phyloP scores from a whole-genome alignment of 1,284 basidiomycete species.

The Stygiomarasmius scandens region DNA sequence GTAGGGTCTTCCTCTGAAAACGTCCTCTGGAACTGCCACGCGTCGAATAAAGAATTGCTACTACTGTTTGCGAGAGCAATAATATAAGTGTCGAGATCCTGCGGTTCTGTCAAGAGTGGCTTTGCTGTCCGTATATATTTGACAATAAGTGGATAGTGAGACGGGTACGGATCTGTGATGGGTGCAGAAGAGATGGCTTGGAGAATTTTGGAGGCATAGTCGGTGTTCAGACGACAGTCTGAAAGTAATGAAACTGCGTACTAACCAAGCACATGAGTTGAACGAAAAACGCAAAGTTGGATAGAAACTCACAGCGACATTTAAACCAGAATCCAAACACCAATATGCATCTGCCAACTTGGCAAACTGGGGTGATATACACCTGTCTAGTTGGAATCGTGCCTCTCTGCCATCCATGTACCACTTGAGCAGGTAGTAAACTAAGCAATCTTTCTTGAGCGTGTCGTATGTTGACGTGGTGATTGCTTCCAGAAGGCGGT shows the following conservation, averaged over 20 bases:
- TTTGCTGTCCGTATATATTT: constrained; percentile 72
- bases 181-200: constrained; percentile 48
- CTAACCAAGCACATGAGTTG: constrained; percentile 33
- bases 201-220: constrained; percentile 75
- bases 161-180: constrained; percentile 43
- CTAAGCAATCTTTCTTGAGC: constrained; percentile 75
- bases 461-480: constrained; percentile 63
- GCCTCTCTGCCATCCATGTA: constrained; percentile 64
- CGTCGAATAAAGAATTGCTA: constrained; percentile 56
- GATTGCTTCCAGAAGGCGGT: constrained; percentile 61
- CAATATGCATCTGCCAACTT: constrained; percentile 79
- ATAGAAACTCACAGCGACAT: constrained; percentile 53
- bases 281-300: neutral
- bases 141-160: constrained; percentile 57
- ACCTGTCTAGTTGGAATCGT: constrained; percentile 53
- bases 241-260: constrained; percentile 70
- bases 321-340: constrained; percentile 69
- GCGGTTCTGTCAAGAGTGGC: constrained; percentile 64
- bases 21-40: constrained; percentile 72
- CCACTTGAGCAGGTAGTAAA: constrained; percentile 80
- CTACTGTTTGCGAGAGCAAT: constrained; percentile 65
- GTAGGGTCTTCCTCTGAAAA: constrained; percentile 60
- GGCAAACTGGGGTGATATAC: constrained; percentile 73
- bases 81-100: constrained; percentile 68
- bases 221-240: constrained; percentile 71